phyloP scores from a whole-genome alignment of 441 rosid genomes.

The Syzygium malaccense region DNA sequence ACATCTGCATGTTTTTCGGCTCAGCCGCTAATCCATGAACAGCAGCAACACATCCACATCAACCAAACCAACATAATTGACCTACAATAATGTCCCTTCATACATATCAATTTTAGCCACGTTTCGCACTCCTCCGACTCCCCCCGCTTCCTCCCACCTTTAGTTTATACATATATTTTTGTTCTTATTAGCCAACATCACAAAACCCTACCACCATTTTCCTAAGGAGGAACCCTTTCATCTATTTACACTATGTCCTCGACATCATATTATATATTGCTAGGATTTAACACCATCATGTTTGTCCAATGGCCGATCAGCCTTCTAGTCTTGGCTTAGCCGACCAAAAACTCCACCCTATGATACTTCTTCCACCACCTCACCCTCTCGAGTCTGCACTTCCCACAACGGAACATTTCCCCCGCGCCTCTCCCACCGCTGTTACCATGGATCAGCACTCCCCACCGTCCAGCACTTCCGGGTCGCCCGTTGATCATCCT shows the following conservation, averaged over 20 bases:
- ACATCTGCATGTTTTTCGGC: no score
- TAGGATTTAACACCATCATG: neutral
- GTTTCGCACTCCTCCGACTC: neutral
- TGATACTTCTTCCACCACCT: neutral
- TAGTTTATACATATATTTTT: neutral
- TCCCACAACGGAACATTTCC: neutral
- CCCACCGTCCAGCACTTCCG: neutral
- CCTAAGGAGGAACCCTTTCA: neutral
- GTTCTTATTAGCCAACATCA: neutral
- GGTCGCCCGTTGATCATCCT: neutral
- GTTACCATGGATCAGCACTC: neutral
- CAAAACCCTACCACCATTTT: neutral
- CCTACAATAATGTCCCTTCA: no score
- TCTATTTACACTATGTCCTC: no score
- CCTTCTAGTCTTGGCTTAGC: neutral
- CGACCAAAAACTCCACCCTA: neutral
- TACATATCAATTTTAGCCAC: no score
- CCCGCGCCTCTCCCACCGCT: neutral
- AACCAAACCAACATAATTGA: no score
- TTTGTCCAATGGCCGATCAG: neutral
- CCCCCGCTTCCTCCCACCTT: neutral
- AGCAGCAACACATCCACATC: neutral
- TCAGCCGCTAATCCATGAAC: neutral
- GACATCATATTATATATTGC: neutral
- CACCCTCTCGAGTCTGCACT: neutral